These are phyloP conservation scores for Scheffersomyces cryptocercus DNA, from an alignment of 1,139 yeast species.

Conservation along the genomic window DNA sequence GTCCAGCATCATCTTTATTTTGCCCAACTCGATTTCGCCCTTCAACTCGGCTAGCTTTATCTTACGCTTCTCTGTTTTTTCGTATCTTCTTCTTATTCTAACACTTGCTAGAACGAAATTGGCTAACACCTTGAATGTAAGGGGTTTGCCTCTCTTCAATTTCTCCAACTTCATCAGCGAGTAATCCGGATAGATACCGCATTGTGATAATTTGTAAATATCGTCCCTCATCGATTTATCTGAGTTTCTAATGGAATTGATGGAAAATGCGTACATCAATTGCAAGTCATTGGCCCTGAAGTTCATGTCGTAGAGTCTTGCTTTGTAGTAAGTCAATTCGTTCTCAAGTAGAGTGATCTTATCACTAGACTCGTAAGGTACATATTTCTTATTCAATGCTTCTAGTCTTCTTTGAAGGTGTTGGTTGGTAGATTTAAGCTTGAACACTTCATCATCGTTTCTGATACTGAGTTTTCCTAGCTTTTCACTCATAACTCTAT, in stretches of 20 bases:
- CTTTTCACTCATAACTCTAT: slow-evolving; percentile 9
- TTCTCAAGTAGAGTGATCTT: slow-evolving; percentile 17
- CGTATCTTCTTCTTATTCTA: slow-evolving; percentile 44
- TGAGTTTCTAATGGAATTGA: slow-evolving; percentile 47
- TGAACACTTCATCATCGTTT: slow-evolving; percentile 13
- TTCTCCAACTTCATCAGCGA: slow-evolving; percentile 17
- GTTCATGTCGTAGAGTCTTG: slow-evolving; percentile 38
- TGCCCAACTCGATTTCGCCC: slow-evolving; percentile 26
- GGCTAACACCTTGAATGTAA: slow-evolving; percentile 27
- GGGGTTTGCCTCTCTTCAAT: slow-evolving; percentile 4
- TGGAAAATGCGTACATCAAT: slow-evolving; percentile 51
- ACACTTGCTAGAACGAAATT: slow-evolving; percentile 59
- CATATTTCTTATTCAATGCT: slow-evolving; percentile 15
- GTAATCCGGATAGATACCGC: slow-evolving; percentile 56
- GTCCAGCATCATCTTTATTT: slow-evolving; percentile 2
- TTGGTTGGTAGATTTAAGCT: slow-evolving; percentile 13
- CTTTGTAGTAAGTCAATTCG: slow-evolving; percentile 38
- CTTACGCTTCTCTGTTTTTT: slow-evolving; percentile 27
- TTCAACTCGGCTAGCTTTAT: slow-evolving; percentile 26
- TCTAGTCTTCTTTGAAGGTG: slow-evolving; percentile 21
- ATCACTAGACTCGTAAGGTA: not conserved
- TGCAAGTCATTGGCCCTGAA: slow-evolving; percentile 49
- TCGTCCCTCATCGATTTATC: slow-evolving; percentile 41
- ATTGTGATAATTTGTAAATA: slow-evolving; percentile 42
- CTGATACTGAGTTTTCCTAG: slow-evolving; percentile 13